These are phyloP conservation scores for Neurospora sp. DNA, from an alignment of 495 filamentous ascomycete genomes.

Conservation along the genomic window DNA sequence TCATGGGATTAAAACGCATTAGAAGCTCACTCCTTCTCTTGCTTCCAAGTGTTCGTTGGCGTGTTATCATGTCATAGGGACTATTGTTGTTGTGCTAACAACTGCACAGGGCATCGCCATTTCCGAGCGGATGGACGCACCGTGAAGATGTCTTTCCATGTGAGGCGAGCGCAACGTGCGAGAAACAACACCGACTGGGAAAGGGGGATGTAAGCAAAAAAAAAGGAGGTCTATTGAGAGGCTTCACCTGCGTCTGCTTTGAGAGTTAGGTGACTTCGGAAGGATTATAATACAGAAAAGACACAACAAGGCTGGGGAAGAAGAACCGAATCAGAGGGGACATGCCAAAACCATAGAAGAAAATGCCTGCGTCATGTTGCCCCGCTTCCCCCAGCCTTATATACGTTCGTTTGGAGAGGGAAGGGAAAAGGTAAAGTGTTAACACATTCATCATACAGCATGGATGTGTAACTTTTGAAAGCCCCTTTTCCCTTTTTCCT, in stretches of 20 bases:
- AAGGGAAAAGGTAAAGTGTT: background rate
- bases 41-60: background rate
- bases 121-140: background rate
- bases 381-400: background rate
- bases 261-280: background rate
- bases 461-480: background rate
- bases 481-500: background rate
- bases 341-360: background rate
- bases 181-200: background rate
- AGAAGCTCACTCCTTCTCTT: background rate
- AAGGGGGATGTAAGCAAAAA: background rate
- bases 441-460: background rate
- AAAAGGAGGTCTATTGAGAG: background rate
- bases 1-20: background rate
- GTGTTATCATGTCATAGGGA: background rate
- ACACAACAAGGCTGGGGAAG: background rate
- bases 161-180: background rate
- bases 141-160: background rate
- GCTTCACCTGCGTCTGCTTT: background rate
- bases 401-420: background rate
- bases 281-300: background rate
- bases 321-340: background rate
- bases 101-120: background rate
- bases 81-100: background rate
- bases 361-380: background rate